These are phyloP conservation scores for Chlamydomonas urium DNA, from an alignment of 139 green algal species.

Conservation along the genomic window DNA sequence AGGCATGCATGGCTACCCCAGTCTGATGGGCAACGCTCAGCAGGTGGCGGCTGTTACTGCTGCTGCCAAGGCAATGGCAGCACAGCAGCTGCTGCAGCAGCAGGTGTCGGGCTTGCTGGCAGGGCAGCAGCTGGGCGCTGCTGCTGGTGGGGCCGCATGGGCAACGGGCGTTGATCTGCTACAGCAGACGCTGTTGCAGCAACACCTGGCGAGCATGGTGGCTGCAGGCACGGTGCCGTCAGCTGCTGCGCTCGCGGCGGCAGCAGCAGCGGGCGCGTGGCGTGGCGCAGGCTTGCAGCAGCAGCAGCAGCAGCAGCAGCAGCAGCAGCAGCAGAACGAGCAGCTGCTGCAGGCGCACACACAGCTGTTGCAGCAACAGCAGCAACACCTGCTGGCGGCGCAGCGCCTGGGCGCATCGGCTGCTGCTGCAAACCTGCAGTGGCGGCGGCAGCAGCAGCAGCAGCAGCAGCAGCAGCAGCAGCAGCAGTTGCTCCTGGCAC, in stretches of 20 bases:
- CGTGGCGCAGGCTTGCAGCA: too few relatives aligned
- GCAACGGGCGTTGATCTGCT: background rate
- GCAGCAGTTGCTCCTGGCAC: background rate
- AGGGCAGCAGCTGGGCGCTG: too few relatives aligned
- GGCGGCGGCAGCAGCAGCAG: conserved; percentile 6
- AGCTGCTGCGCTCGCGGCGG: background rate
- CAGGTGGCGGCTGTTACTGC: conserved; percentile 4
- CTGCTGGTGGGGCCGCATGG: too few relatives aligned
- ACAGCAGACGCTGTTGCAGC: background rate
- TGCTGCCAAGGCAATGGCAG: too few relatives aligned
- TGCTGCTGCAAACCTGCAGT: background rate
- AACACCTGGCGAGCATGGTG: background rate
- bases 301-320: conserved; percentile 16
- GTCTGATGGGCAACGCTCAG: too few relatives aligned
- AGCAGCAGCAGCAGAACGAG: conserved; percentile 15
- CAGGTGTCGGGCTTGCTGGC: too few relatives aligned
- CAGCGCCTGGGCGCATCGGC: background rate
- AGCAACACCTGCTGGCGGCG: background rate
- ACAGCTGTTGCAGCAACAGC: conserved; percentile 2
- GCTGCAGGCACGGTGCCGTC: too few relatives aligned
- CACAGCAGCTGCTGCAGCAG: background rate
- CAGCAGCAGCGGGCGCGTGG: too few relatives aligned
- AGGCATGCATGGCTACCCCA: too few relatives aligned
- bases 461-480: conserved; percentile 11
- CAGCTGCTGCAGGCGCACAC: conserved; percentile 6